Base-by-base conservation (phyloP, 306 rosid species). In the Argentina anserina region DNA sequence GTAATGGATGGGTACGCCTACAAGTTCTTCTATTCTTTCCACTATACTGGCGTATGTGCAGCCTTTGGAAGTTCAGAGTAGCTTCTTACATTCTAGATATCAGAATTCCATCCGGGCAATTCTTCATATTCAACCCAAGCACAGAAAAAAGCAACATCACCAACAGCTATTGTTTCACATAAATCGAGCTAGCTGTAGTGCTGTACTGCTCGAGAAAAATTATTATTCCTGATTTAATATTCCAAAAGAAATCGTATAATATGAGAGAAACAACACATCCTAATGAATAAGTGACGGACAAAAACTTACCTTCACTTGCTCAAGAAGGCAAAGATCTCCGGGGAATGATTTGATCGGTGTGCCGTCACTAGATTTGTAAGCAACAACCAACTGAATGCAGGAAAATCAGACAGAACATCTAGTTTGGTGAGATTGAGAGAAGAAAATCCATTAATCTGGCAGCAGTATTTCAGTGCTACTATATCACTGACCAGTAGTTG, bases 401-500 rank as follows among this genome's bases (percentile, higher is more conserved):
- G 80, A 70, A 89, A 83, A 60, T 89, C 97, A 2, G 93, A 90
- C 78, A 94, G 80, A 74, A 94, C 97, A 69, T 94, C 99, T 33
- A 91, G 95, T 81, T 94, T 94, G 34, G 97, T 91, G 77, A 94
- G 96, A 83, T 94, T 94, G 75, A 94, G 78, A 25, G 97, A 80
- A 7, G 97, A 89, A 70, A 91, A 85, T 2, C 97, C 99, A 36
- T 94, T 94, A 70, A 94, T 94, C 86, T 90, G 96, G 73, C 96
- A 90, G 71, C 89, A 81, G 80, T 46, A 94, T 80, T 63, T 87
- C 21, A 94, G 75, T 5, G 97, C 90, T 65, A 88, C 96, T 64
- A 94, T 72, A 81, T 94, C 99, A 41, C 91, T 96, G 95, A 37
- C 99, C 99, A 67, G 97, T 94, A 21, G 93, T 91, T 65, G 99